A percentile compares a stretch with the other conserved stretches of the same genome.
phyloP scores from a whole-genome alignment of 441 rosid species.

The Metrosideros polymorpha region DNA sequence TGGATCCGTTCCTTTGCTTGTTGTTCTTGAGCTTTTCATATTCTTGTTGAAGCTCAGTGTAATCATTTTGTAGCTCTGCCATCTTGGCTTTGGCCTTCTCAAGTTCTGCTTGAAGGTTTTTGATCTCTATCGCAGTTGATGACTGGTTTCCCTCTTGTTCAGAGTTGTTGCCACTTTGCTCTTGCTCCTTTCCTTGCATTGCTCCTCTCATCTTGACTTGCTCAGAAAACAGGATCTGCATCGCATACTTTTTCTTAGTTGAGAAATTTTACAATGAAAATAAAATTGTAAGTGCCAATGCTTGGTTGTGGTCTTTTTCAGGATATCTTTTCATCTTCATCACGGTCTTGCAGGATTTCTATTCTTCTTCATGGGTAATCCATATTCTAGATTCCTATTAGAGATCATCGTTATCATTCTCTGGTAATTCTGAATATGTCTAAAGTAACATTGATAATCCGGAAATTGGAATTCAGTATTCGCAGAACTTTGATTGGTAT shows the following conservation, averaged over 20 bases:
- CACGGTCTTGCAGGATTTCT: not conserved
- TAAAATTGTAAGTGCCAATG: not conserved
- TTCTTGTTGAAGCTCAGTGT: conserved; percentile 51
- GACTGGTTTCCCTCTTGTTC: conserved; percentile 28
- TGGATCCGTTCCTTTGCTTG: conserved; percentile 24
- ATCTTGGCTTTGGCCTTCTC: conserved; percentile 47
- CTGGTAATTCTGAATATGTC: not conserved
- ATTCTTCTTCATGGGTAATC: not conserved
- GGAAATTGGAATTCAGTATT: not conserved
- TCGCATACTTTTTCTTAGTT: conserved; percentile 3
- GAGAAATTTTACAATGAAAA: not conserved
- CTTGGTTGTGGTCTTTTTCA: not conserved
- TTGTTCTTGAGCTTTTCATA: conserved; percentile 32
- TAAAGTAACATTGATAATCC: not conserved
- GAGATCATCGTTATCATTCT: not conserved
- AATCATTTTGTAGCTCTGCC: conserved; percentile 57
- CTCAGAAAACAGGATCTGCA: conserved; percentile 65
- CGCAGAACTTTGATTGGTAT: not conserved
- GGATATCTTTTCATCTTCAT: not conserved
- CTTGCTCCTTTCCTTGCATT: conserved; percentile 49
- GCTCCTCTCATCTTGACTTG: conserved; percentile 69
- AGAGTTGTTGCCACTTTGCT: conserved; percentile 24
- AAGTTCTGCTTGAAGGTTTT: conserved; percentile 43
- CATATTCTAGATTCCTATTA: not conserved
- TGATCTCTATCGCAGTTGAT: conserved; percentile 41